Percentiles rank a stretch among this genome's conserved stretches.
These are phyloP conservation scores for Fusarium redolens DNA, from an alignment of 2,329 filamentous ascomycete genomes.

Conservation along the genomic window DNA sequence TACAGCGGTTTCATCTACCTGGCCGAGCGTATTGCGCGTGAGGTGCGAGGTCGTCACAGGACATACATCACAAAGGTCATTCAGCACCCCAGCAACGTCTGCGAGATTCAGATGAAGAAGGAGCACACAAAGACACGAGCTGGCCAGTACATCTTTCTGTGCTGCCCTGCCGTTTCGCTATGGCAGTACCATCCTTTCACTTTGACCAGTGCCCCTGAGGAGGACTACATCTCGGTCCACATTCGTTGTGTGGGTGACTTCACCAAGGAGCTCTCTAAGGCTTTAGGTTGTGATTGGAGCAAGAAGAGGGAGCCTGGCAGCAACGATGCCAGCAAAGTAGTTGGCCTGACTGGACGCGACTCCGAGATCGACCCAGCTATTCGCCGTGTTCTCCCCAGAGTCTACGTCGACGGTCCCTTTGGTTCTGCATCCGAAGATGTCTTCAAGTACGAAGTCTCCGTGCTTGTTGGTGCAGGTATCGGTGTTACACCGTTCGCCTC, in stretches of 20 bases:
- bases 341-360: constrained; percentile 71
- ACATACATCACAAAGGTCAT: constrained; percentile 91
- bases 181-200: constrained; percentile 94
- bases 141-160: constrained; percentile 90
- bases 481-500: constrained; percentile 89
- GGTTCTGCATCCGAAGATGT: constrained; percentile 89
- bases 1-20: constrained; percentile 85
- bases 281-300: constrained; percentile 81
- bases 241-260: constrained; percentile 87
- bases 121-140: constrained; percentile 84
- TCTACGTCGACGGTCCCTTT: constrained; percentile 88
- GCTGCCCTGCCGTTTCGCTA: constrained; percentile 85
- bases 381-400: constrained; percentile 77
- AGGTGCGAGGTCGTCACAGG: constrained; percentile 83
- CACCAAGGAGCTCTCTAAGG: constrained; percentile 74
- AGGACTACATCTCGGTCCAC: constrained; percentile 90
- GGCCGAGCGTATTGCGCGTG: constrained; percentile 80
- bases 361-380: constrained; percentile 75
- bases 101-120: constrained; percentile 93
- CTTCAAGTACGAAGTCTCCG: constrained; percentile 85
- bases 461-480: constrained; percentile 85
- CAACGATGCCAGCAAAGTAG: constrained; percentile 70
- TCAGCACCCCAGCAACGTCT: constrained; percentile 88
- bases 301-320: constrained; percentile 47
- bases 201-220: constrained; percentile 85